Evolutionary conservation across 179 eudicot genomes (phyloP), one percentile per base, ranked within the genome.

Genomic region (Beta lomatogona): DNA sequence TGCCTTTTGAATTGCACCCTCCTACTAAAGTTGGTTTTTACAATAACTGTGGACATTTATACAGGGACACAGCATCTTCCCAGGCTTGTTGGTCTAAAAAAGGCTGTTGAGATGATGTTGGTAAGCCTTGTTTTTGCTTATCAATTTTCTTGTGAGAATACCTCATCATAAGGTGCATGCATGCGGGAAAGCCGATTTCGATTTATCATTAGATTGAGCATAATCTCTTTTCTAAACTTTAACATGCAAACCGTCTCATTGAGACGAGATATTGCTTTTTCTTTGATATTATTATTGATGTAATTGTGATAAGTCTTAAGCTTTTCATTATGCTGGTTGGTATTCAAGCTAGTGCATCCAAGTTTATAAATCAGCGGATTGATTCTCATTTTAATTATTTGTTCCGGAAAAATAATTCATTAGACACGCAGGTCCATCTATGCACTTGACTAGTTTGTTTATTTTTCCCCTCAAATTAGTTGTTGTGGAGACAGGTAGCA

Each of bases 51-150:
- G n/a, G n/a, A n/a, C n/a, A n/a, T n/a, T n/a, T n/a, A n/a, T n/a
- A n/a, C n/a, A n/a, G n/a, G n/a, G n/a, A n/a, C n/a, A n/a, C n/a
- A n/a, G 64, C 94, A 94, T 75, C 98, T 95, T 81, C 98, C 98
- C 41, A 92, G 98, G 87, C 97, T 95, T 81, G 78, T 91, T 67
- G 98, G 98, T 72, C 59, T 93, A 82, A 75, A 88, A 52, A 93
- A 90, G 86, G 91, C 93, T 31, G 78, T 93, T 81, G 93, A 95
- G 74, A 88, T 93, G 80, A 89, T 95, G 95, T 80, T 90, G 93
- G 98, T 95, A 88, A 85, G 89, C 76, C 69, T 59, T 41, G 9
- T 59, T 75, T 44, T 77, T 70, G 21, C 12, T 36, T 53, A 21
- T 13, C 64, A 59, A 25, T 67, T 14, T 14, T 57, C 5, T 6